Evolutionary conservation across 2,329 filamentous ascomycete species (phyloP).

Genomic region (Delphinella strobiligena): DNA sequence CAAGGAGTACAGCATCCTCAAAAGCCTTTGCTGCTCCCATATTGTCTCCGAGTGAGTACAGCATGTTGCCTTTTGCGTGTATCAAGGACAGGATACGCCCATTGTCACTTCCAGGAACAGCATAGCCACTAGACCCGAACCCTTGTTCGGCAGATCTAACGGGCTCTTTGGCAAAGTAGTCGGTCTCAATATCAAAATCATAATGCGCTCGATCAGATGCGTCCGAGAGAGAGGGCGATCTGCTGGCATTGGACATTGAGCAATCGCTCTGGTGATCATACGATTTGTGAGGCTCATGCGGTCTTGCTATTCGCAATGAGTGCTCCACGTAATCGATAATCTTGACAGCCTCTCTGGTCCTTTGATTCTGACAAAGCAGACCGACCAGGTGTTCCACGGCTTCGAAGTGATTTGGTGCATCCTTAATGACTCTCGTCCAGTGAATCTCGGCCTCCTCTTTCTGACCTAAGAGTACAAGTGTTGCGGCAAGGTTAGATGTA

Average conservation of each 20-base stretch:
- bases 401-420: constrained; percentile 82
- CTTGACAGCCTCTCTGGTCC: constrained; percentile 72
- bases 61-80: constrained; percentile 97
- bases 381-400: constrained; percentile 90
- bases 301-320: constrained; percentile 44
- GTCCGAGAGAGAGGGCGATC: constrained; percentile 41
- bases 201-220: constrained; percentile 45
- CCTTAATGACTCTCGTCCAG: constrained; percentile 74
- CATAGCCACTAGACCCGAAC: constrained; percentile 72
- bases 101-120: constrained; percentile 75
- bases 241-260: constrained; percentile 41
- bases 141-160: constrained; percentile 36
- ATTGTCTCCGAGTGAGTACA: constrained; percentile 81
- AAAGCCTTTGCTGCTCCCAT: constrained; percentile 73
- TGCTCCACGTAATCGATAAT: constrained; percentile 79
- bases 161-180: constrained; percentile 13
- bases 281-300: constrained; percentile 34
- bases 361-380: constrained; percentile 67
- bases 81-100: constrained; percentile 86
- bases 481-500: constrained; percentile 84
- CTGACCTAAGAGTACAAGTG: constrained; percentile 70
- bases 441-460: constrained; percentile 73
- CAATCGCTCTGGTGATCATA: constrained; percentile 48
- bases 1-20: constrained; percentile 87
- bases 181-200: constrained; percentile 40